A percentile compares a stretch with the other conserved stretches of the same genome.
Conservation (phyloP, 345 rosid genomes). For the Aethionema arabicum region DNA sequence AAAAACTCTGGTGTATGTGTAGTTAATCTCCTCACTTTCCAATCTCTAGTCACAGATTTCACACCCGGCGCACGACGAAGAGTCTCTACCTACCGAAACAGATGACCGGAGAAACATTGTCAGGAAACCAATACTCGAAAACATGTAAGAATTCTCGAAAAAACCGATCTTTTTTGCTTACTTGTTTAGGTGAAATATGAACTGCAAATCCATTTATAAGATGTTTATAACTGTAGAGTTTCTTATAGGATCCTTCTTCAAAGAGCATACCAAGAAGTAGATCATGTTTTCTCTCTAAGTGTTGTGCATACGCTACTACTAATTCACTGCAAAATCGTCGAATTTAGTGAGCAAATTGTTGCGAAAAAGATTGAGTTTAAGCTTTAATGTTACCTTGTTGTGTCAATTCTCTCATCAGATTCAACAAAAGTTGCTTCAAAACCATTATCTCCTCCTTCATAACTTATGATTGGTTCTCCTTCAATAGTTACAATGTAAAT, state of each 20-base stretch:
- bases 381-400: constrained; percentile 51
- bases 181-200: constrained; percentile 86
- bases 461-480: constrained; percentile 90
- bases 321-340: constrained; percentile 51
- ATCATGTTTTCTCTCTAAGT: constrained; percentile 92
- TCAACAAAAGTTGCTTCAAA: constrained; percentile 89
- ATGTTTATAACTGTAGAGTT: constrained; percentile 94
- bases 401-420: constrained; percentile 80
- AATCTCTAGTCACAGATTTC: constrained; percentile 87
- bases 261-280: constrained; percentile 86
- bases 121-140: constrained; percentile 37
- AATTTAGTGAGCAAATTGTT: constrained; percentile 8
- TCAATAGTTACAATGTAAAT: constrained; percentile 80
- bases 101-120: constrained; percentile 36
- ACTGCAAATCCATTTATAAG: constrained; percentile 96
- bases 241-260: constrained; percentile 72
- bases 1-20: constrained; percentile 98
- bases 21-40: constrained; percentile 96
- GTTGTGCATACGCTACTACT: constrained; percentile 75
- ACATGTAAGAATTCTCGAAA: neutral
- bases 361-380: neutral
- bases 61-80: constrained; percentile 74
- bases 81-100: constrained; percentile 81
- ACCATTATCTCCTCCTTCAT: constrained; percentile 81
- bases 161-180: constrained; percentile 35